A percentile compares a stretch with the other conserved stretches of the same genome.
Evolutionary conservation across 1,284 basidiomycete species (phyloP).

Genomic region (Apiotrichum laibachii): DNA sequence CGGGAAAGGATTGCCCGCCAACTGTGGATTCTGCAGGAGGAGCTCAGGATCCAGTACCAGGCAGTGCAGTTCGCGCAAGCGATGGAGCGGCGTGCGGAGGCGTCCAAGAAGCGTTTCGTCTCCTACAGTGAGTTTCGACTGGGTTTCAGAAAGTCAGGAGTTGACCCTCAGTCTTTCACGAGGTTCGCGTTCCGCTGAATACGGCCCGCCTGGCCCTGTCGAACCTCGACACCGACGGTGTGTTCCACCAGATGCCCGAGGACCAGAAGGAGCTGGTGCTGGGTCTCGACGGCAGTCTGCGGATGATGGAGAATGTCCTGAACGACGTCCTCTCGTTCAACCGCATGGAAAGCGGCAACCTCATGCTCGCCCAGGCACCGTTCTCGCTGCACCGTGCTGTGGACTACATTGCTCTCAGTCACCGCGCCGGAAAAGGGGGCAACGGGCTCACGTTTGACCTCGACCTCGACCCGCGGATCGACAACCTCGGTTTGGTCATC

Average conservation of each 20-base stretch:
- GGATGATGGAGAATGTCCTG: constrained; percentile 65
- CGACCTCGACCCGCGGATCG: constrained; percentile 74
- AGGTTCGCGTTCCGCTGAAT: constrained; percentile 86
- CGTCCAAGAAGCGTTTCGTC: constrained; percentile 35
- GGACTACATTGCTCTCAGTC: constrained; percentile 71
- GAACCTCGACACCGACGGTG: constrained; percentile 70
- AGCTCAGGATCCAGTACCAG: constrained; percentile 66
- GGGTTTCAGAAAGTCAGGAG: no score
- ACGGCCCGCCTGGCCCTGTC: constrained; percentile 84
- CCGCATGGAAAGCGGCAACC: constrained; percentile 53
- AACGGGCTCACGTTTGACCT: constrained; percentile 68
- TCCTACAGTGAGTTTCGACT: neutral
- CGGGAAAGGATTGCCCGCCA: constrained; percentile 29
- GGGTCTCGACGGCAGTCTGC: constrained; percentile 69
- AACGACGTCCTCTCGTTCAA: constrained; percentile 70
- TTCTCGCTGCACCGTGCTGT: constrained; percentile 82
- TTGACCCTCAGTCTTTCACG: constrained; percentile 42
- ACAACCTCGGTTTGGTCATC: constrained; percentile 58
- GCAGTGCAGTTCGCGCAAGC: constrained; percentile 80
- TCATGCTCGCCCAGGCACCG: constrained; percentile 55
- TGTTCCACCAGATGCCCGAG: constrained; percentile 38
- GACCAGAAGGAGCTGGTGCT: constrained; percentile 49
- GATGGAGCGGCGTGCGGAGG: constrained; percentile 73
- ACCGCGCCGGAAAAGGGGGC: constrained; percentile 70
- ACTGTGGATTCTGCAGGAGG: constrained; percentile 62